Base-by-base conservation (phyloP, 2,329 filamentous ascomycete species). In the Aplosporella prunicola region DNA sequence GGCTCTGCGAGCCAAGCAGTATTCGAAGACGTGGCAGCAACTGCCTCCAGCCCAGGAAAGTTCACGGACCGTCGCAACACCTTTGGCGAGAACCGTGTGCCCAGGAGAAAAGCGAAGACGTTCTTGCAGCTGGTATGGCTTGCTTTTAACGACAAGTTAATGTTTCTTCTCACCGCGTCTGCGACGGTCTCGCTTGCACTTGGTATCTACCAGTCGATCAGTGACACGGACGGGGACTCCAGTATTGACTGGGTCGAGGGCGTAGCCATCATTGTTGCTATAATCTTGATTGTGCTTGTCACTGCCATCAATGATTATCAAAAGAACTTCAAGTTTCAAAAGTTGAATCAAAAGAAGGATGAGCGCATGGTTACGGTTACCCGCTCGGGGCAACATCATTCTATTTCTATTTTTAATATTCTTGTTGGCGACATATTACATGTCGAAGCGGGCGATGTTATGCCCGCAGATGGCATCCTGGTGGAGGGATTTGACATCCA, bases 61-160 rank as follows among this genome's bases (percentile, higher is more conserved):
- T 80, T 72, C 45, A 50, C 53, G 14, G 82, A 87, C 49, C 76
- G 83, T 15, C 80, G 73, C 51, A 75, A 80, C 23, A 66, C 87
- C 6, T 88, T 76, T 53, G 76, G 74, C 36, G 72, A 76, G 44
- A 87, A 87, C 52, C 67, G 75, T 28, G 62, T 88, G 23, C 82
- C 82, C 0, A 76, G 75, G 46, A 74, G 74, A 49, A 82, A 81
- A 50, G 66, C 77, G 16, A 86, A 85, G 54, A 78, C 67, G 25
- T 76, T 87, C 35, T 65, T 80, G 43, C 68, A 78, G 50, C 62
- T 87, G 27, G 81, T 84, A 44, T 88, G 82, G 82, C 80, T 85
- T 50, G 81, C 82, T 1, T 85, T 84, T 61, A 86, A 87, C 52
- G 82, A 88, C 59, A 88, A 87, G 50, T 76, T 88, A 9, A 64